Percentiles rank a stretch among this genome's conserved stretches.
phyloP scores from a whole-genome alignment of 2,329 filamentous ascomycete species.

The Calonectria honghensis region DNA sequence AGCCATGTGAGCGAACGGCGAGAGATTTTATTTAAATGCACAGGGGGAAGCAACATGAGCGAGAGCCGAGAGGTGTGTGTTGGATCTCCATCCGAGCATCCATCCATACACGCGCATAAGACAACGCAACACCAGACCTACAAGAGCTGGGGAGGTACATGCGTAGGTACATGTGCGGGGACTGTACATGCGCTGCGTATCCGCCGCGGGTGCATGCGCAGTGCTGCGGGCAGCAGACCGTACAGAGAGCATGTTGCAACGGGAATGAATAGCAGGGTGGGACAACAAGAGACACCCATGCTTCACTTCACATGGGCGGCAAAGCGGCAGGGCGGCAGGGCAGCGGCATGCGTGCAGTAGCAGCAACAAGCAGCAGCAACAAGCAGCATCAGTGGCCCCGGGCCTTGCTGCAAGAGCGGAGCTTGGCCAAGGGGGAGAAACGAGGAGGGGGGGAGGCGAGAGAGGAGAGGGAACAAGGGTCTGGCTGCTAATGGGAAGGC shows the following conservation, averaged over 20 bases:
- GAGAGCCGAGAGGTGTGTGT: conserved; percentile 27
- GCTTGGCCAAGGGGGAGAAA: conserved; percentile 22
- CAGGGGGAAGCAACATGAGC: conserved; percentile 23
- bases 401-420: conserved; percentile 33
- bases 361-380: conserved; percentile 13
- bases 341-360: conserved; percentile 28
- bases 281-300: conserved; percentile 17
- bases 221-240: conserved; percentile 17
- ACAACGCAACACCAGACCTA: conserved; percentile 30
- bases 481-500: conserved; percentile 2
- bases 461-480: conserved; percentile 40
- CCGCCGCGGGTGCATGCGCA: conserved; percentile 22
- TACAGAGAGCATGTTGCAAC: conserved; percentile 33
- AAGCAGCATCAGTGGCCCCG: conserved; percentile 1
- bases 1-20: conserved; percentile 13
- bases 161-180: conserved; percentile 18
- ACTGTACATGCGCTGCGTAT: conserved; percentile 2
- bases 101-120: conserved; percentile 33
- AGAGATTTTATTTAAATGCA: conserved; percentile 42
- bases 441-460: conserved; percentile 25
- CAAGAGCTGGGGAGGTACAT: conserved; percentile 10
- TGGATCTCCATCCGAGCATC: conserved; percentile 32
- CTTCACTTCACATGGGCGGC: conserved; percentile 27
- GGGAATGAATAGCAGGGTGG: conserved; percentile 38
- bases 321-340: conserved; percentile 31